Percentiles rank a stretch among this genome's conserved stretches.
Evolutionary conservation across 495 filamentous ascomycete species (phyloP).

Genomic region (Aspergillus homomorphus): DNA sequence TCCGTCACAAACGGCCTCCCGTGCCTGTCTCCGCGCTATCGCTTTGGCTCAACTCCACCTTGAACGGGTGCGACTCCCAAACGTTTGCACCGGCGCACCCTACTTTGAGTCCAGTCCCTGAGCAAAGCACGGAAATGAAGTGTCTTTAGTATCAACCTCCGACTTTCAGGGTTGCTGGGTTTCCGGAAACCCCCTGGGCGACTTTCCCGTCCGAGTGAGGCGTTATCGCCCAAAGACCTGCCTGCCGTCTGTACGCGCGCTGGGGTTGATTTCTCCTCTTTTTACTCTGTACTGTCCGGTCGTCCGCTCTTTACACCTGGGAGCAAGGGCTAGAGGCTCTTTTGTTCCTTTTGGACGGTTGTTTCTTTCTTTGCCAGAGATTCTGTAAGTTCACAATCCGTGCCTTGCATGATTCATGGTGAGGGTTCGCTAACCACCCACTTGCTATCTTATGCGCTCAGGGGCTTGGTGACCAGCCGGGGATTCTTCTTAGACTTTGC

Average conservation of each 20-base stretch:
- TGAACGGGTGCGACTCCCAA: constrained; percentile 10
- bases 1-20: constrained; percentile 15
- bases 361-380: constrained; percentile 2
- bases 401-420: not conserved
- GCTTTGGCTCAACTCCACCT: constrained; percentile 19
- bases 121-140: constrained; percentile 17
- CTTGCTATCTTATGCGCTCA: constrained; percentile 4
- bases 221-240: constrained; percentile 11
- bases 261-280: constrained; percentile 11
- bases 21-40: constrained; percentile 21
- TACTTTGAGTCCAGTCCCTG: constrained; percentile 10
- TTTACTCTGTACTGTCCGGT: constrained; percentile 2
- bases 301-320: constrained; percentile 13
- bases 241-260: constrained; percentile 7
- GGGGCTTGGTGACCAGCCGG: constrained; percentile 12
- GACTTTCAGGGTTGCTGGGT: constrained; percentile 21
- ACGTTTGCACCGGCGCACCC: constrained; percentile 8
- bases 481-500: constrained; percentile 12
- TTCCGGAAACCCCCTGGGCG: constrained; percentile 24
- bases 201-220: constrained; percentile 19
- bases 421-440: constrained; percentile 9
- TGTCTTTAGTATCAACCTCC: constrained; percentile 19
- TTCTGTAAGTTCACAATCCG: constrained; percentile 18
- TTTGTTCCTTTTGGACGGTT: constrained; percentile 13
- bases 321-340: constrained; percentile 25